phyloP scores from a whole-genome alignment of 2,329 filamentous ascomycete species.

The Phialemoniopsis sp. region DNA sequence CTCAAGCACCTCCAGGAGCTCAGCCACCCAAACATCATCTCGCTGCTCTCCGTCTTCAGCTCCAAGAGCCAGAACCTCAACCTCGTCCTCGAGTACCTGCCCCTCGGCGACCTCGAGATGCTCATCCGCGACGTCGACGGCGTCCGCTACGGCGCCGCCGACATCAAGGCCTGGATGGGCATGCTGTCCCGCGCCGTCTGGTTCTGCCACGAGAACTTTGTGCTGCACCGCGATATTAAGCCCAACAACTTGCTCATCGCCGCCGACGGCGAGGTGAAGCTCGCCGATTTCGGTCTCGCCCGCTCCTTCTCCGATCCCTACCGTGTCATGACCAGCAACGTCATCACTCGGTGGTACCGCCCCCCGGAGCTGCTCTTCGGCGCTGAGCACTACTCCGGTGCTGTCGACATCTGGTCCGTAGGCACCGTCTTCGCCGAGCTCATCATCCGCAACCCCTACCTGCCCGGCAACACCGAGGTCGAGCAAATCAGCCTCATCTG shows the following conservation, averaged over 20 bases:
- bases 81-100: slow-evolving; percentile 89
- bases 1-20: slow-evolving; percentile 94
- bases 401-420: slow-evolving; percentile 92
- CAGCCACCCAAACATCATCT: slow-evolving; percentile 92
- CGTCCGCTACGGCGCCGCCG: slow-evolving; percentile 78
- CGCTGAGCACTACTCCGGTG: slow-evolving; percentile 81
- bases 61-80: slow-evolving; percentile 97
- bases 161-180: slow-evolving; percentile 98
- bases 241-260: slow-evolving; percentile 97
- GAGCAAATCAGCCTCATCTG: slow-evolving; percentile 83
- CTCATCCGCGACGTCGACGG: slow-evolving; percentile 79
- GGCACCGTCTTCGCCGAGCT: slow-evolving; percentile 93
- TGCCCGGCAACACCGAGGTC: slow-evolving; percentile 80
- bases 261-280: slow-evolving; percentile 86
- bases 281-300: slow-evolving; percentile 96
- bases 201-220: slow-evolving; percentile 94
- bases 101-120: slow-evolving; percentile 91
- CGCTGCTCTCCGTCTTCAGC: slow-evolving; percentile 86
- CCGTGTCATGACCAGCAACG: slow-evolving; percentile 83
- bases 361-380: slow-evolving; percentile 92
- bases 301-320: slow-evolving; percentile 86
- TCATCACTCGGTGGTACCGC: slow-evolving; percentile 96
- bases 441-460: slow-evolving; percentile 74
- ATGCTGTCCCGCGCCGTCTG: slow-evolving; percentile 92
- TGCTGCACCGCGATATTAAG: slow-evolving; percentile 97